phyloP scores from a whole-genome alignment of 1,284 basidiomycete species.

The Rhodotorula glutinis region DNA sequence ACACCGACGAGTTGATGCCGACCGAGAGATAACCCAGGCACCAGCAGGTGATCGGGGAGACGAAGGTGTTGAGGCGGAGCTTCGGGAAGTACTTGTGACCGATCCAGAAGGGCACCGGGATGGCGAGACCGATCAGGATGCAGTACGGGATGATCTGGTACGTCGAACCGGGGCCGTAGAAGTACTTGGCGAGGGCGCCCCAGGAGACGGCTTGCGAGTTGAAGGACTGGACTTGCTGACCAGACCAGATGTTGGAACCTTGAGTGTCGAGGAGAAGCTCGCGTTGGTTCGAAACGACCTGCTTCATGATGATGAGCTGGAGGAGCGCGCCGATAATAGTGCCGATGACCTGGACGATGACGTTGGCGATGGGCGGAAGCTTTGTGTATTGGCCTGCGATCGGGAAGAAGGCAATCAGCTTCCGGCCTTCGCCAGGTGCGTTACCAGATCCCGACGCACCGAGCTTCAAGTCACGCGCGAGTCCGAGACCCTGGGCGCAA shows the following conservation, averaged over 20 bases:
- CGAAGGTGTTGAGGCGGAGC: conserved; percentile 34
- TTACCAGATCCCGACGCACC: conserved; percentile 48
- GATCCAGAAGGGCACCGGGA: conserved; percentile 60
- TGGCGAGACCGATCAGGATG: conserved; percentile 53
- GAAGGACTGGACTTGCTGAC: conserved; percentile 57
- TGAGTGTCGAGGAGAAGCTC: conserved; percentile 56
- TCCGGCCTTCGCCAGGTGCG: too few relatives aligned
- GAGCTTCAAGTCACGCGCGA: conserved; percentile 64
- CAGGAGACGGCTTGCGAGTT: conserved; percentile 65
- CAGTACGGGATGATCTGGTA: conserved; percentile 48
- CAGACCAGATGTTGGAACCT: conserved; percentile 53
- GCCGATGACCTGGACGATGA: conserved; percentile 64
- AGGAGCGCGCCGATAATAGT: conserved; percentile 58
- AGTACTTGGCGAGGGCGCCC: conserved; percentile 59
- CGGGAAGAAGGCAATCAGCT: not conserved
- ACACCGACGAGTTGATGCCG: conserved; percentile 41
- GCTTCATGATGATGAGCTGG: conserved; percentile 55
- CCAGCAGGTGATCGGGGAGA: conserved; percentile 38
- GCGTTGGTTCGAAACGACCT: conserved; percentile 54
- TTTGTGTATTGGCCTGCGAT: conserved; percentile 68
- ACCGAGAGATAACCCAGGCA: conserved; percentile 34
- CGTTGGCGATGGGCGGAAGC: conserved; percentile 57
- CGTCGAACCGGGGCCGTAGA: conserved; percentile 55
- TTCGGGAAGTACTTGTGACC: conserved; percentile 56
- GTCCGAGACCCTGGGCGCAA: conserved; percentile 56